Evolutionary conservation across 345 rosid genomes (phyloP).

Genomic region (Microcos paniculata): DNA sequence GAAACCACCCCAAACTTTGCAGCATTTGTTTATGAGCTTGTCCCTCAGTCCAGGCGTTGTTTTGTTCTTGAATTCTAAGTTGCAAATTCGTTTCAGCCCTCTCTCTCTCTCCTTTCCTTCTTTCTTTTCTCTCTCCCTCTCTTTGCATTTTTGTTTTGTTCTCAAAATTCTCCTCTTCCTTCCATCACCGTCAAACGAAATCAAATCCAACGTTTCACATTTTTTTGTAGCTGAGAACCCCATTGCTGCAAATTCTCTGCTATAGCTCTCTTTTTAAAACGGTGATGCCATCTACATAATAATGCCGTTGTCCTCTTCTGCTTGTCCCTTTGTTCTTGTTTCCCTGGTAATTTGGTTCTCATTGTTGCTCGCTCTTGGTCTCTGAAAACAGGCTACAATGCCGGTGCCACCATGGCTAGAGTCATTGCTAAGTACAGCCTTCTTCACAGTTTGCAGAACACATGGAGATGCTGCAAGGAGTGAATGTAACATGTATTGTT

Average conservation of each 20-base stretch:
- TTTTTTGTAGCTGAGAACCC: neutral
- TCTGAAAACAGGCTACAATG: conserved; percentile 38
- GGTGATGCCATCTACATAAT: conserved; percentile 21
- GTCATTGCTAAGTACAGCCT: conserved; percentile 52
- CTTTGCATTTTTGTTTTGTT: neutral
- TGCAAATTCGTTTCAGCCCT: conserved; percentile 24
- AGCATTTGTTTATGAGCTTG: conserved; percentile 29
- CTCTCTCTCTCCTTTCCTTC: neutral
- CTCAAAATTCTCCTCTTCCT: neutral
- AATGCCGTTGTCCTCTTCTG: neutral
- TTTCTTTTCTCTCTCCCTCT: neutral
- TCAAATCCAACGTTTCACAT: conserved; percentile 4
- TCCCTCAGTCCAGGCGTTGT: conserved; percentile 32
- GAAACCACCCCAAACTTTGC: conserved; percentile 5
- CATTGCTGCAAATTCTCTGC: conserved; percentile 16
- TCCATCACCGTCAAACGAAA: neutral
- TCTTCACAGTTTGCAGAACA: conserved; percentile 60
- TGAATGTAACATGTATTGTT: conserved; percentile 89
- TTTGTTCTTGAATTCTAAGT: conserved; percentile 43
- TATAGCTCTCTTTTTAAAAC: conserved; percentile 3
- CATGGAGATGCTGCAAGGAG: conserved; percentile 66
- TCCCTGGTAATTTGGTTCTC: neutral
- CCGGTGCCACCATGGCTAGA: conserved; percentile 83
- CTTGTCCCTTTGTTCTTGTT: neutral
- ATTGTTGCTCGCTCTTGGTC: neutral